Base-by-base conservation (phyloP, 345 rosid genomes). In the Pseudoturritis turrita region DNA sequence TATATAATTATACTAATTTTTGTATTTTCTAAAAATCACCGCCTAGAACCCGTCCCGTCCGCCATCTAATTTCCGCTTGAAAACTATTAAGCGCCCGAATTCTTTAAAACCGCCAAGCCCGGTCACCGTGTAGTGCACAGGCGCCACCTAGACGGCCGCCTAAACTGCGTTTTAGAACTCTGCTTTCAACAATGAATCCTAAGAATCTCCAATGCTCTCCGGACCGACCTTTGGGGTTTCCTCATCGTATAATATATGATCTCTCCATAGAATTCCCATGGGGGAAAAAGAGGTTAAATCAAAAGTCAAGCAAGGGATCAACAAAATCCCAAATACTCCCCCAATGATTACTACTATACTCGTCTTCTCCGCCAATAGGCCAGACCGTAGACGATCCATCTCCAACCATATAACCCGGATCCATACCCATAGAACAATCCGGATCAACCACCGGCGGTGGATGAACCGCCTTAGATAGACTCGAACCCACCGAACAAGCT, bases 331-430 rank as follows among this genome's bases (percentile, higher is more conserved):
- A 87, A 51, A 88, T 70, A 45, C 57, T 78, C 12, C 83, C 73
- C 37, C 85, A 73, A 1, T 84, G 80, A 50, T 10, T 33, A 33
- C 37, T 33, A 25, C 74, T 84, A 35, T 81, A 85, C 37, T 91
- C 97, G 6, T 89, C 96, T 60, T 86, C 97, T 21, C 77, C 79
- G 0, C 83, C 62, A 37, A 83, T 71, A 21, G 89, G 93, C 97
- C 97, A 89, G 26, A 83, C 59, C 6, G 85, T 33, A 0, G 91
- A 85, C 18, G 86, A 81, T 50, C 79, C 85, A 5, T 81, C 82
- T 17, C 79, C 84, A 13, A 73, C 83, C 37, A 58, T 58, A 56
- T 78, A 68, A 25, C 72, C 78, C 14, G 88, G 88, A 80, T 81
- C 87, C 53, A 72, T 37, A 67, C 37, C 76, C 60, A 26, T 68